Evolutionary conservation across 768 basidiomycete genomes (phyloP), one percentile per base, ranked within the genome.

Genomic region (Mycena olivaceomarginata): DNA sequence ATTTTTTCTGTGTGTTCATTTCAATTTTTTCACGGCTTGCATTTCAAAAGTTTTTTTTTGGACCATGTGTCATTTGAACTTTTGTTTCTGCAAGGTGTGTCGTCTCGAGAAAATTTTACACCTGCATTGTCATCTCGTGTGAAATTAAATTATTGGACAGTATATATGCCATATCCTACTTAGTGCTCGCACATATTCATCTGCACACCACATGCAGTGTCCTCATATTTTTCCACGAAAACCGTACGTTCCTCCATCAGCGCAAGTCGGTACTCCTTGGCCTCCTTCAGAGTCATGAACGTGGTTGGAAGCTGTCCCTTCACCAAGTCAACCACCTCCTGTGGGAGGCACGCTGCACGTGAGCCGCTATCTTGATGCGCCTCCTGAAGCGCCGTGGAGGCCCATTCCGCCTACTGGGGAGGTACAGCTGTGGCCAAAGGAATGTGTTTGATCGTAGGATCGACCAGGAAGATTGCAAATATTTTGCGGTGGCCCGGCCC

Each of bases 401-500:
- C 79, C 84, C 84, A 85, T 4, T 83, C 81, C 4, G 39, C 56
- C 66, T 85, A 85, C 79, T 86, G 87, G 4, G 82, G 84, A 16
- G 83, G 80, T 11, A 87, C 81, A 41, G 80, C 75, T 22, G 59
- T 75, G 4, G 82, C 79, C 6, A 86, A 84, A 3, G 83, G 83
- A n/a, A 81, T 81, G 18, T 85, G 78, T 0, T 70, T 57, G 13
- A 76, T 57, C 12, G 79, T 73, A 6, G 87, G 87, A 70, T 88
- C 84, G 66, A 87, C 83, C 70, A 88, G 84, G 81, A 86, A 85
- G 76, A 88, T 79, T 8, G 82, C 82, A 41, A 88, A 79, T 39
- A 88, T 87, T 78, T 86, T 88, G 64, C 86, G 84, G 66, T 85
- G 81, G 13, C 87, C 87, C 0, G 85, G 85, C 67, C 83, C 83